Evolutionary conservation across 1,284 basidiomycete genomes (phyloP).

Genomic region (Irpex rosettiformis): DNA sequence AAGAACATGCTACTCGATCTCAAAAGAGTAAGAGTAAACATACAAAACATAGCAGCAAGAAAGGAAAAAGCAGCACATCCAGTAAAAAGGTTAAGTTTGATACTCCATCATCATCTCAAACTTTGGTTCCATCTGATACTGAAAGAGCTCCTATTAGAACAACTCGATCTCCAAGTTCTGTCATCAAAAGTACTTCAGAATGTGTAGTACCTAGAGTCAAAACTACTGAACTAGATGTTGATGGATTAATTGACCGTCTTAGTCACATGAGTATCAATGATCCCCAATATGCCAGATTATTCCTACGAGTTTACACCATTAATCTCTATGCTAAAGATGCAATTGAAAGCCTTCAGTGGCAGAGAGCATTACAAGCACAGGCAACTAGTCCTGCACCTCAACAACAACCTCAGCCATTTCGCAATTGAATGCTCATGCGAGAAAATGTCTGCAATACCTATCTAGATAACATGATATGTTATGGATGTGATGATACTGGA

Average conservation of each 20-base stretch:
- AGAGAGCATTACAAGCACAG: neutral
- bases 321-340: slow-evolving; percentile 4
- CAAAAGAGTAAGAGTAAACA: neutral
- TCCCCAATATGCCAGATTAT: neutral
- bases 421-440: neutral
- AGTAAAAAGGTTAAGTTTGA: no score
- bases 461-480: neutral
- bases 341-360: neutral
- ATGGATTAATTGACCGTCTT: slow-evolving; percentile 6
- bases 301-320: neutral
- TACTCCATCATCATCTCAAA: no score
- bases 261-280: slow-evolving; percentile 4
- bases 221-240: neutral
- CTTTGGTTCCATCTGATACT: no score
- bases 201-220: neutral
- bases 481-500: neutral
- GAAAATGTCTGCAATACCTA: neutral
- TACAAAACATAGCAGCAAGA: neutral
- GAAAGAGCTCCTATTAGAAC: neutral
- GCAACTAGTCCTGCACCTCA: neutral
- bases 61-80: neutral
- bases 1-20: neutral
- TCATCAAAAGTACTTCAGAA: neutral
- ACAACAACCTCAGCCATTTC: neutral
- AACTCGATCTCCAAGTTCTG: neutral